Evolutionary conservation across 2,329 filamentous ascomycete genomes (phyloP), one percentile per base, ranked within the genome.

Genomic region (Colletotrichum filicis): DNA sequence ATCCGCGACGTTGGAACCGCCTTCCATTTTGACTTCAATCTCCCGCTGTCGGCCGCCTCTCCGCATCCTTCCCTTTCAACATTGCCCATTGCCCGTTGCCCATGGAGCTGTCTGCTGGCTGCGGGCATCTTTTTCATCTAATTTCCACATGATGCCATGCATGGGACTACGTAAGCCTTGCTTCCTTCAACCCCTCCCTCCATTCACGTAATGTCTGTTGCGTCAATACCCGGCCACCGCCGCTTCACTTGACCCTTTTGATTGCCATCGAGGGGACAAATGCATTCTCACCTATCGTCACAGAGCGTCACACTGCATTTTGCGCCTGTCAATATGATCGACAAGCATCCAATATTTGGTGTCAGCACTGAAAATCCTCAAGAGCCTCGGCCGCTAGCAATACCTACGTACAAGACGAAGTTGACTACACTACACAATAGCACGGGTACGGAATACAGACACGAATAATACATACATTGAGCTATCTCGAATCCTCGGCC

Each of bases 281-380:
- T n/a, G 14, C 42, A 46, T 19, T 46, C 16, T 37, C 42, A 24
- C 7, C 26, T 28, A 28, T 57, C 52, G 30, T 56, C 28, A 32
- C 63, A 57, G 46, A 16, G 16, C 26, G 24, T 35, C 56, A 35
- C 58, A 46, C 28, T 59, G 37, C 60, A 24, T 35, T 26, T 19
- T 22, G 16, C 42, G 28, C 55, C 24, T 32, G 56, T 69, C 58
- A 68, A 57, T 58, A 71, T 71, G 46, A 67, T 37, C 62, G 16
- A 46, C 32, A 12, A 37, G 9, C 16, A 37, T 42, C 63, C 35
- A 67, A 30, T 32, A 14, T 68, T 4, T 16, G 56, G 46, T 24
- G 32, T 61, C 56, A 56, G 55, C 67, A 59, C 61, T 24, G 37
- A 46, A 59, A 53, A 53, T 66, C 55, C 42, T 66, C 30, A 66